Evolutionary conservation across 2,329 filamentous ascomycete genomes (phyloP).

Genomic region (Sarocladiaceae sp.): DNA sequence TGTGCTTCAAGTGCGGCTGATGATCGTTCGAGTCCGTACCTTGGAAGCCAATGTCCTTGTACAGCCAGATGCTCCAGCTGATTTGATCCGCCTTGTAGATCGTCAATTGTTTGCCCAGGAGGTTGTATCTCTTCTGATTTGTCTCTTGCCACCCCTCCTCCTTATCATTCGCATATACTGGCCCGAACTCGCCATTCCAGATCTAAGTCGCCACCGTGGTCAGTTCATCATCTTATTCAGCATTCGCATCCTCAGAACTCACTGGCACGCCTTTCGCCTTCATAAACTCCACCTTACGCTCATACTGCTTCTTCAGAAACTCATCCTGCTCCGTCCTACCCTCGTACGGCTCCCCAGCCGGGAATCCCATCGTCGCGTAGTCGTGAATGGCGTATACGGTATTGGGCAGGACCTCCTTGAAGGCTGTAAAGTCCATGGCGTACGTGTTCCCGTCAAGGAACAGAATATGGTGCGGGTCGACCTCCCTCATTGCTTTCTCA

Average conservation of each 20-base stretch:
- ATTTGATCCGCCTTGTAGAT: slow-evolving; percentile 22
- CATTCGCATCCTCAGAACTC: neutral
- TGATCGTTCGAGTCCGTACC: neutral
- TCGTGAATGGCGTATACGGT: slow-evolving; percentile 47
- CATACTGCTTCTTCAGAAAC: slow-evolving; percentile 24
- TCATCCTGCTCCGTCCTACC: slow-evolving; percentile 32
- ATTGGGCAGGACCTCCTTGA: slow-evolving; percentile 34
- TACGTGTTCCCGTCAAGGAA: slow-evolving; percentile 42
- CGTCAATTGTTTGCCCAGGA: slow-evolving; percentile 32
- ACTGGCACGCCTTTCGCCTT: slow-evolving; percentile 19
- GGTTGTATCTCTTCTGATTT: slow-evolving; percentile 30
- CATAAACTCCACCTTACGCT: slow-evolving; percentile 37
- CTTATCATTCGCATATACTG: slow-evolving; percentile 33
- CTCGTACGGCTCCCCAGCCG: slow-evolving; percentile 25
- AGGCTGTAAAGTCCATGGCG: slow-evolving; percentile 21
- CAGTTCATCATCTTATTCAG: neutral
- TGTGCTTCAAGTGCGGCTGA: neutral
- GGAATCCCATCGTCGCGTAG: slow-evolving; percentile 47
- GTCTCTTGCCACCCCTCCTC: slow-evolving; percentile 16
- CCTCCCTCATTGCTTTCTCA: slow-evolving; percentile 28
- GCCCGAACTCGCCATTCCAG: slow-evolving; percentile 38
- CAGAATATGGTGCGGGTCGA: slow-evolving; percentile 40
- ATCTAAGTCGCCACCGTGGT: slow-evolving; percentile 1
- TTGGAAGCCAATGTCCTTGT: slow-evolving; percentile 44
- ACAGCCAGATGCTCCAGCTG: slow-evolving; percentile 52